phyloP scores from a whole-genome alignment of 352 stramenopile genomes.

The Phytophthora gonapodyides region DNA sequence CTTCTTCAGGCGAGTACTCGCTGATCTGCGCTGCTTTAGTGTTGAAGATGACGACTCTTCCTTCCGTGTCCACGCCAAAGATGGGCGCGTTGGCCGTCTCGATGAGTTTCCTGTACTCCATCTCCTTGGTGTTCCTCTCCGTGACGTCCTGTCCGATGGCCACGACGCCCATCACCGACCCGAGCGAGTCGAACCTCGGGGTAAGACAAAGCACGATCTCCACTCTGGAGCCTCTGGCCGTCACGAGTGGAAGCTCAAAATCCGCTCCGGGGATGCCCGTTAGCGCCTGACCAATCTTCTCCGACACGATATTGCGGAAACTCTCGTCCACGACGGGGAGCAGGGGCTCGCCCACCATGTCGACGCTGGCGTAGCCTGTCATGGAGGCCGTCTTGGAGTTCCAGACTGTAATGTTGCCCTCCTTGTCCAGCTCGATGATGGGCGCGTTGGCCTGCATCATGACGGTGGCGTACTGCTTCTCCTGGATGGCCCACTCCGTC shows the following conservation, averaged over 20 bases:
- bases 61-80: slow-evolving; percentile 71
- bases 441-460: slow-evolving; percentile 82
- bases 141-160: slow-evolving; percentile 71
- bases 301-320: slow-evolving; percentile 49
- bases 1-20: slow-evolving; percentile 82
- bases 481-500: slow-evolving; percentile 56
- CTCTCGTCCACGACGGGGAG: slow-evolving; percentile 54
- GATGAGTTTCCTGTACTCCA: slow-evolving; percentile 80
- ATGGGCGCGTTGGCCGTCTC: slow-evolving; percentile 92
- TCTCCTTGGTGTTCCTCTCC: slow-evolving; percentile 71
- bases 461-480: slow-evolving; percentile 66
- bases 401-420: slow-evolving; percentile 75
- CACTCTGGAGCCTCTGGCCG: slow-evolving; percentile 47
- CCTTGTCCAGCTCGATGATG: slow-evolving; percentile 79
- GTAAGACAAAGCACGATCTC: slow-evolving; percentile 66
- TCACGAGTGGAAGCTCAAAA: slow-evolving; percentile 61
- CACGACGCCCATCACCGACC: slow-evolving; percentile 54
- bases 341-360: slow-evolving; percentile 60
- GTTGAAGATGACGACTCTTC: slow-evolving; percentile 80
- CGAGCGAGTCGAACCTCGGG: slow-evolving; percentile 49
- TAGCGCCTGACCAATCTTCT: slow-evolving; percentile 58
- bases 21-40: slow-evolving; percentile 74
- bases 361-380: slow-evolving; percentile 51
- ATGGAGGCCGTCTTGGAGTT: slow-evolving; percentile 63
- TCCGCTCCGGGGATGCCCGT: slow-evolving; percentile 52